These are phyloP conservation scores for Peniophora sp. DNA, from an alignment of 1,284 basidiomycete genomes.

Conservation along the genomic window DNA sequence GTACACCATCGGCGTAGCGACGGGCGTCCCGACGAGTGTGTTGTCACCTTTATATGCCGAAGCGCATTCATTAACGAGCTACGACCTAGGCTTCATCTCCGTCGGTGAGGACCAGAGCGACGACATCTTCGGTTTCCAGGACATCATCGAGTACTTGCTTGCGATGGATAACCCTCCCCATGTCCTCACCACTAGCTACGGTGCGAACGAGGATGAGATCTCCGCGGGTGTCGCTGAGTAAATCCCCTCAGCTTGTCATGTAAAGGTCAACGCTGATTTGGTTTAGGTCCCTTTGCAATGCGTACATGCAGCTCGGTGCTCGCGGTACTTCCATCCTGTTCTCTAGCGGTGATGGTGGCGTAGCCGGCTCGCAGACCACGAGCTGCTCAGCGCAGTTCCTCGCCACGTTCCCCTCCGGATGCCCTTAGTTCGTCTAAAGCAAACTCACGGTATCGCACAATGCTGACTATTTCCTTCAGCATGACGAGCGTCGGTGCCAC, in stretches of 20 bases:
- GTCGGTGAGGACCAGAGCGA: constrained; percentile 48
- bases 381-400: constrained; percentile 51
- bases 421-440: constrained; percentile 27
- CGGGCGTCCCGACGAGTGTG: constrained; percentile 44
- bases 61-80: no score
- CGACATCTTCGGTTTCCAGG: constrained; percentile 47
- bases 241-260: not conserved
- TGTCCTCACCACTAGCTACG: constrained; percentile 44
- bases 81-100: constrained; percentile 33
- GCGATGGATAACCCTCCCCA: constrained; percentile 34
- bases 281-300: constrained; percentile 41
- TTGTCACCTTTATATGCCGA: no score
- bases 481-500: constrained; percentile 54
- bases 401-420: constrained; percentile 61
- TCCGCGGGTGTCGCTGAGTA: not conserved
- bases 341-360: constrained; percentile 59
- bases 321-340: constrained; percentile 57
- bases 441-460: constrained; percentile 11
- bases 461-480: constrained; percentile 19
- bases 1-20: constrained; percentile 52
- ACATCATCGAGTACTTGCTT: constrained; percentile 48
- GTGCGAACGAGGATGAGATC: constrained; percentile 32
- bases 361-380: constrained; percentile 39
- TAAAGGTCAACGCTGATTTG: constrained; percentile 38
- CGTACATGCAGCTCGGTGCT: constrained; percentile 51